These are phyloP conservation scores for Balamuthia mandrillaris DNA, from an alignment of 208 protist species.

Conservation along the genomic window DNA sequence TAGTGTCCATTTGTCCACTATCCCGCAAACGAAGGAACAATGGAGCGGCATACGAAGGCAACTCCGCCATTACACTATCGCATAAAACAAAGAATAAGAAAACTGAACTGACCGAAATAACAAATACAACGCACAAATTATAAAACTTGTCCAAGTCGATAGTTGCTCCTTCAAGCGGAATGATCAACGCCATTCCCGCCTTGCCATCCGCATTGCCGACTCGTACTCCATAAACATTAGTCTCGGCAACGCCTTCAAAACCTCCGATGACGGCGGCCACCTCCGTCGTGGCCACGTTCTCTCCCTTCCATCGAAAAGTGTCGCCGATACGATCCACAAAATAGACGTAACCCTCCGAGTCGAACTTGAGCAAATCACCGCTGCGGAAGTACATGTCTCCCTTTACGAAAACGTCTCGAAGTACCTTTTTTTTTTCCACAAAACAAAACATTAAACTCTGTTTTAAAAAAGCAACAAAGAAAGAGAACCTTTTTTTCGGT, in stretches of 20 bases:
- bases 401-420: slow-evolving; percentile 45
- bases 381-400: slow-evolving; percentile 52
- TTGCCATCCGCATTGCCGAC: slow-evolving; percentile 14
- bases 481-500: slow-evolving; percentile 35
- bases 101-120: background rate
- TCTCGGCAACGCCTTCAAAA: slow-evolving; percentile 3
- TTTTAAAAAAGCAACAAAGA: background rate
- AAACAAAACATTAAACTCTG: background rate
- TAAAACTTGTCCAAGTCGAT: slow-evolving; percentile 4
- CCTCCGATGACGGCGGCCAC: slow-evolving; percentile 40
- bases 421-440: background rate
- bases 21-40: slow-evolving; percentile 49
- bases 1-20: slow-evolving; percentile 49
- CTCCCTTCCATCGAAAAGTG: slow-evolving; percentile 66
- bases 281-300: slow-evolving; percentile 64
- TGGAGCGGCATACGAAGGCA: slow-evolving; percentile 44
- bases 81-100: background rate
- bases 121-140: background rate
- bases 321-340: slow-evolving; percentile 60
- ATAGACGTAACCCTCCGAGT: slow-evolving; percentile 53
- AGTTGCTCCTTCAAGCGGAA: background rate
- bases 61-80: background rate
- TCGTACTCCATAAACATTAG: slow-evolving; percentile 42
- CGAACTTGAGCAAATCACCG: slow-evolving; percentile 44
- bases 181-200: slow-evolving; percentile 48